Evolutionary conservation across 306 rosid genomes (phyloP).

Genomic region (Malus asiatica): DNA sequence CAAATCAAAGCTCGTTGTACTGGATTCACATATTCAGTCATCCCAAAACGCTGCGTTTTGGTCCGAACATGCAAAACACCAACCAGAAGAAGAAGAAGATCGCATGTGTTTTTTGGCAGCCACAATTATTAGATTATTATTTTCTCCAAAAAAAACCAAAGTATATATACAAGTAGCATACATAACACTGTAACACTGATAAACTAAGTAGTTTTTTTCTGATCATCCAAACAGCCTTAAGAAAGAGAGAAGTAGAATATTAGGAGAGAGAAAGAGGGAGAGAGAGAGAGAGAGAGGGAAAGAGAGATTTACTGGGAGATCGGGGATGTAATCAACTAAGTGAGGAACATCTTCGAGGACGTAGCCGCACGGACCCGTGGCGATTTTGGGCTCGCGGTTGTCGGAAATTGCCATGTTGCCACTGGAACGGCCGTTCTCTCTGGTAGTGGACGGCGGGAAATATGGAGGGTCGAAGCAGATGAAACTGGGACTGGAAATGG

Average conservation of each 20-base stretch:
- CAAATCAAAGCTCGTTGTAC: background rate
- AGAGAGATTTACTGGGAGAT: conserved; percentile 25
- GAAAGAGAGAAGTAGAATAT: background rate
- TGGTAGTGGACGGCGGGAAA: background rate
- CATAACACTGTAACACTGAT: no score
- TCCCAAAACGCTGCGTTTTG: background rate
- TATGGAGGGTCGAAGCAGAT: conserved; percentile 25
- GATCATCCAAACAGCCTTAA: background rate
- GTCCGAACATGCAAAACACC: background rate
- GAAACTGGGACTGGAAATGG: conserved; percentile 11
- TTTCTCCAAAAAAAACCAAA: background rate
- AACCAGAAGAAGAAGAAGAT: background rate
- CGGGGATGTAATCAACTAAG: conserved; percentile 41
- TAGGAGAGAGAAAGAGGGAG: background rate
- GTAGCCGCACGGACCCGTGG: conserved; percentile 40
- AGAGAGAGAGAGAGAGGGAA: background rate
- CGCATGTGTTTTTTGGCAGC: background rate
- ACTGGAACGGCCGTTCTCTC: background rate
- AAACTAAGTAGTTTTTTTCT: background rate
- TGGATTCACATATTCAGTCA: background rate
- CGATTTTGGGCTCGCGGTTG: conserved; percentile 23
- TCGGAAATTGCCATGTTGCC: conserved; percentile 7
- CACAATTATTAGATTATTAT: background rate
- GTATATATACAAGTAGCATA: background rate
- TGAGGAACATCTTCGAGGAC: conserved; percentile 66